Base-by-base conservation (phyloP, 164 flowering plant species). In the Umbilicus rupestris region DNA sequence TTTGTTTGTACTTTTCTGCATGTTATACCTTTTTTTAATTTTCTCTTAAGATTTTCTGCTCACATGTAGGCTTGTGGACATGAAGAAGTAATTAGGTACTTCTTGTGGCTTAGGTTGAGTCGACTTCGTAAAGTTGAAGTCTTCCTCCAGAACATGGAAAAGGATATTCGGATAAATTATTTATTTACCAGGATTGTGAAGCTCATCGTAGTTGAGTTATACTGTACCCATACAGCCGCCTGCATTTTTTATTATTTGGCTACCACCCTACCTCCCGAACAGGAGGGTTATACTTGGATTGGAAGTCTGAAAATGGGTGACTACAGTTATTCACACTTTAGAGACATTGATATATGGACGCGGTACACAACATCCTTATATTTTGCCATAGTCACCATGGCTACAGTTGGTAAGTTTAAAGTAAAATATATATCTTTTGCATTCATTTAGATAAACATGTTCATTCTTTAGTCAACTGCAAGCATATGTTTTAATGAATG, bases 271-370 rank as follows among this genome's bases (percentile, higher is more conserved):
- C 85, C 94, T 17, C 64, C 76, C 12, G 68, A 77, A n/a, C 19
- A 81, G 44, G 96, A 89, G 69, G 84, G 87, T 9, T 80, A 87
- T 72, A 89, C 96, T 5, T 88, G 96, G 95, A 88, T 88, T 26
- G 95, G 95, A 72, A 88, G 89, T 67, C 71, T 86, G 39, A 76
- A 73, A 60, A 3, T 88, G 80, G 95, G 95, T 0, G 88, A 83
- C 49, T 85, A 77, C 41, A 82, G 76, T 42, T 88, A 85, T 70
- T 71, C 85, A 22, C 69, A 85, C 46, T 88, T 86, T 74, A 78
- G 89, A 68, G 87, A 88, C 5, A 85, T 88, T 24, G 92, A 85
- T 71, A 28, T 89, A 31, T 80, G 81, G 85, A 89, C 70, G 69
- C 88, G 92, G 3, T 89, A 89, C 64, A 74, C 65, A 8, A 82